Evolutionary conservation across 208 protist species (phyloP), one percentile per base, ranked within the genome.

Genomic region (Leishmania lainsoni): DNA sequence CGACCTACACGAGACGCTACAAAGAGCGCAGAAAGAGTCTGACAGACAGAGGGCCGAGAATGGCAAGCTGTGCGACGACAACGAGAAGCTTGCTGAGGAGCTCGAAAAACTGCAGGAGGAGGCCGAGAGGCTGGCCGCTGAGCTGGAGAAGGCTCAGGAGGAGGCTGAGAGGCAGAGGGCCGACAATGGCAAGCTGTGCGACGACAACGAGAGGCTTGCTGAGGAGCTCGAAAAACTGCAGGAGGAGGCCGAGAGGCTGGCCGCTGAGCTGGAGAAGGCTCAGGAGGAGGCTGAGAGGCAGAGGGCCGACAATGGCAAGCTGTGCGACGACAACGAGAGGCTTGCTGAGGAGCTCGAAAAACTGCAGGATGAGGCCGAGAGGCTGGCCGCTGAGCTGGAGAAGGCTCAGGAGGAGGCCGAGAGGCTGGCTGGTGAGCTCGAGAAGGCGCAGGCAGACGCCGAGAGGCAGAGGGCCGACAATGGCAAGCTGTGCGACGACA

Each of bases 391-490:
- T n/a, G n/a, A n/a, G n/a, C n/a, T n/a, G n/a, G n/a, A n/a, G n/a
- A n/a, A n/a, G n/a, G n/a, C n/a, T n/a, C n/a, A 35, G 22, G 22
- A 68, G 61, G 61, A 71, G 1, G 39, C 12, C 17, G 63, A 72
- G 66, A 79, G 32, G 68, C 59, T 87, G 22, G 80, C 52, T 49
- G 76, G 22, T 1, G 80, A 87, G 69, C 75, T 89, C 39, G 85
- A 91, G 68, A 65, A 85, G 66, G 69, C 81, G 59, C 76, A 83
- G 14, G 73, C 51, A 63, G 85, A 89, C 61, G 76, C 78, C 61
- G 78, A 86, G 71, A 20, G 42, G 39, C n/a, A n/a, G n/a, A n/a
- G n/a, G n/a, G n/a, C n/a, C n/a, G n/a, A n/a, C n/a, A n/a, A n/a
- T n/a, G n/a, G n/a, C n/a, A n/a, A n/a, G n/a, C n/a, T n/a, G n/a